Base-by-base conservation (phyloP, 1,139 yeast genomes). In the Magnusiomyces clavatus region DNA sequence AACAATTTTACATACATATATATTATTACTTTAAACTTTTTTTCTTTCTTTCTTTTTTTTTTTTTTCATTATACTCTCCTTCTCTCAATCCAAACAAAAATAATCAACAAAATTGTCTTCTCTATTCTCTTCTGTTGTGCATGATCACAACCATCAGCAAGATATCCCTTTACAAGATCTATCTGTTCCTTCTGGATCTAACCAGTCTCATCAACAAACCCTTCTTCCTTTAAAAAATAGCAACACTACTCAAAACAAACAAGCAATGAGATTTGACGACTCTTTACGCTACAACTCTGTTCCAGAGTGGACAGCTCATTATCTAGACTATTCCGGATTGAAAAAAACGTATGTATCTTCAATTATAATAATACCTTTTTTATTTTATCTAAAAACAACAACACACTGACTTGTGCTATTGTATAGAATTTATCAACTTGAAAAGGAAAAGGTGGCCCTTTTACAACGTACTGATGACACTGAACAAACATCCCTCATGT, bases 281-380 rank as follows among this genome's bases (percentile, higher is more conserved):
- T 81, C 88, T 40, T 72, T 84, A 53, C 86, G 83, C 67, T 82
- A 84, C 68, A 84, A 84, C 65, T 86, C 87, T 20, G 90, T 84
- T 38, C 90, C 92, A 4, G 92, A 84, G 62, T 84, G 92, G 90
- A 76, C 82, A 50, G 80, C 83, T 52, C 69, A 75, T 56, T 84
- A 84, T 63, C 73, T 84, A 56, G 82, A 81, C 64, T 83, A 83
- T 65, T 79, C 83, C 3, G 74, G 77, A 10, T 72, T 84, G 47
- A 84, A 84, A 63, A 81, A 81, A 64, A 71, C 20, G 42, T 39
- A 39, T 16, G 42, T 39, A 37, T 37, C n/a, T n/a, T n/a, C n/a
- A n/a, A 37, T 75, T 54, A 5, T n/a, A 5, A 37, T n/a, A 52
- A 53, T 24, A 35, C 37, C 37, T 13, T 17, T 37, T n/a, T 4